Conservation (phyloP, 768 basidiomycete species). For the Mycena indigotica region DNA sequence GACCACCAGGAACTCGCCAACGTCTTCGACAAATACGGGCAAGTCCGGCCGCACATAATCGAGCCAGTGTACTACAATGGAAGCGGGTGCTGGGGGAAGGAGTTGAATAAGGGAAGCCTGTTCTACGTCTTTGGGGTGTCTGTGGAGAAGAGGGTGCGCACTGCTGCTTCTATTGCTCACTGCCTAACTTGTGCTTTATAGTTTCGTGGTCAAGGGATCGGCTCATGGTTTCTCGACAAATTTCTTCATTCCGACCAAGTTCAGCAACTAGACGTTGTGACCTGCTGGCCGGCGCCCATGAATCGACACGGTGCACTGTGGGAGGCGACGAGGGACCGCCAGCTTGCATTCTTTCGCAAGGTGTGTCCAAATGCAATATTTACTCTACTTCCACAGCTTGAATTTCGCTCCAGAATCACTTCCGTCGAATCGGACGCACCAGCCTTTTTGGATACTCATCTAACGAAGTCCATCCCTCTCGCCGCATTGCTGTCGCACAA, state of each 20-base stretch:
- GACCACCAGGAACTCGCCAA: constrained; percentile 33
- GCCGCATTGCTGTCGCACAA: constrained; percentile 2
- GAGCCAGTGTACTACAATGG: neutral
- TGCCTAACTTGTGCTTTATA: neutral
- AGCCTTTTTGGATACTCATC: constrained; percentile 27
- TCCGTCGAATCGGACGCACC: constrained; percentile 31
- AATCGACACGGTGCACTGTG: constrained; percentile 31
- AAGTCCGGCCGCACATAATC: neutral
- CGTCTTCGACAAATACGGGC: constrained; percentile 18
- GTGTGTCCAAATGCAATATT: neutral
- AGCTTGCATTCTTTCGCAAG: constrained; percentile 17
- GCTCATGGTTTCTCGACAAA: constrained; percentile 25
- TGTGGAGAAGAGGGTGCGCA: neutral
- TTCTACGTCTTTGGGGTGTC: neutral
- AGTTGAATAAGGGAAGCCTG: neutral
- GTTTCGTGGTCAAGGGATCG: constrained; percentile 22
- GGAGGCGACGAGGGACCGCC: neutral
- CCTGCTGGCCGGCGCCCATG: constrained; percentile 36
- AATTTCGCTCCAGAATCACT: constrained; percentile 22
- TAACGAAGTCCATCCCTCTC: constrained; percentile 27
- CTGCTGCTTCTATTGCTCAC: neutral
- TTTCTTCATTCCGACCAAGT: constrained; percentile 25
- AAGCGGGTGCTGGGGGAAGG: neutral
- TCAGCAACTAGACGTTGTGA: constrained; percentile 15
- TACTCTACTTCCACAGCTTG: neutral